phyloP scores from a whole-genome alignment of 2,329 filamentous ascomycete genomes.

The Fusarium oligoseptatum region DNA sequence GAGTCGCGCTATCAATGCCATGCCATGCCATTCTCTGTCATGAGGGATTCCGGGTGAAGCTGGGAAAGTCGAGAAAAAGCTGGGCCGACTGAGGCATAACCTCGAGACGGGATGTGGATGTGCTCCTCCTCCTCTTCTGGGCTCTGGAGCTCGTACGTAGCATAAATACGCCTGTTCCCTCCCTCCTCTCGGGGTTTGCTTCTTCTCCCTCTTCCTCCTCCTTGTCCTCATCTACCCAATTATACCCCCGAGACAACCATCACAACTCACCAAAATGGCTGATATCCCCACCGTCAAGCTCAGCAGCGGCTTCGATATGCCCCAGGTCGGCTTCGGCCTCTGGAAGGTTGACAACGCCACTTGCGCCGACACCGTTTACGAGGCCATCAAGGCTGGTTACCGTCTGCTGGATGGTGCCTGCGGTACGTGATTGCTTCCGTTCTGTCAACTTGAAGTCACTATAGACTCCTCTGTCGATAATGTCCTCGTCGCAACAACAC shows the following conservation, averaged over 20 bases:
- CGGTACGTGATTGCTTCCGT: constrained; percentile 58
- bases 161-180: constrained; percentile 40
- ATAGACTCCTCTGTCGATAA: not conserved
- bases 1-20: constrained; percentile 40
- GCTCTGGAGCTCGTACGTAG: constrained; percentile 5
- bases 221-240: constrained; percentile 11
- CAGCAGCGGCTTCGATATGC: constrained; percentile 77
- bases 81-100: constrained; percentile 3
- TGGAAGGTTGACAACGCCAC: constrained; percentile 86
- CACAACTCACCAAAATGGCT: constrained; percentile 51
- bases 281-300: constrained; percentile 67
- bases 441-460: constrained; percentile 6
- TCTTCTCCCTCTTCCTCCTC: constrained; percentile 18
- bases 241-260: constrained; percentile 17
- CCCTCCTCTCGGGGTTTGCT: constrained; percentile 13
- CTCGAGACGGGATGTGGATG: constrained; percentile 25
- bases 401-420: constrained; percentile 72
- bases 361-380: constrained; percentile 82
- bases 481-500: not conserved
- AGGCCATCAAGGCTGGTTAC: constrained; percentile 75
- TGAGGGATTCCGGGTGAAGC: constrained; percentile 29
- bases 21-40: constrained; percentile 30
- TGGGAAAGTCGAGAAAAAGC: not conserved
- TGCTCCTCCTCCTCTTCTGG: constrained; percentile 20
- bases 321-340: constrained; percentile 81